Evolutionary conservation across 2,329 filamentous ascomycete genomes (phyloP), one percentile per base, ranked within the genome.

Genomic region (Sclerotiophoma versabilis): DNA sequence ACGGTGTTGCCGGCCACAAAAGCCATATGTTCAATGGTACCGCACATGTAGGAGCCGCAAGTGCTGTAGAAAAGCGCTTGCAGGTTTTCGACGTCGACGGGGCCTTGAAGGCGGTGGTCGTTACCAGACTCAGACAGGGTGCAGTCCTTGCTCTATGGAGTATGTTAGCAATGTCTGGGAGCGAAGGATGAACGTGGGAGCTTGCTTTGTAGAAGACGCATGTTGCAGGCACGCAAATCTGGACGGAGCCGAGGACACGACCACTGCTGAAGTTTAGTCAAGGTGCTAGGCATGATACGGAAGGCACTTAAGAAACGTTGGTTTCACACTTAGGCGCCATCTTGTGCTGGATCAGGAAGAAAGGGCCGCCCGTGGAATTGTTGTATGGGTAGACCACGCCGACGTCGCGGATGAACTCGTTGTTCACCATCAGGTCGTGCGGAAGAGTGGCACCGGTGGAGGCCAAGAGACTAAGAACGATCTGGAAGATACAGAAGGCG

Each of bases 381-480:
- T 27, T 17, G 30, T 54, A 17, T 1, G 44, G 25, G 44, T 56
- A 65, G 29, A 61, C 34, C 6, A 59, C 50, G 29, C 65, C 64
- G 12, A 65, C 54, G 23, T 68, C 64, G 33, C 56, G 58, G 42
- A 54, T 17, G 15, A 39, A 22, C 15, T 57, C 49, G 27, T 57
- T 59, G 37, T 64, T 56, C 15, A 65, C 30, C 65, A 68, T 68
- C 30, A 52, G 62, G 2, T 55, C 38, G 30, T 68, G 65, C 10
- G 63, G 59, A 14, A 39, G 38, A n/a, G 56, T 45, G 7, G 43
- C 29, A 2, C 37, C 51, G 1, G 51, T 10, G 19, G 41, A 12
- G 5, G 34, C 27, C 33, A 45, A 10, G n/a, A 51, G 22, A 10
- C 33, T 12, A 22, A 25, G 10, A 26, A 33, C 4, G 11, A 14